Base-by-base conservation (phyloP, 495 filamentous ascomycete species). In the Xylaria sp. region DNA sequence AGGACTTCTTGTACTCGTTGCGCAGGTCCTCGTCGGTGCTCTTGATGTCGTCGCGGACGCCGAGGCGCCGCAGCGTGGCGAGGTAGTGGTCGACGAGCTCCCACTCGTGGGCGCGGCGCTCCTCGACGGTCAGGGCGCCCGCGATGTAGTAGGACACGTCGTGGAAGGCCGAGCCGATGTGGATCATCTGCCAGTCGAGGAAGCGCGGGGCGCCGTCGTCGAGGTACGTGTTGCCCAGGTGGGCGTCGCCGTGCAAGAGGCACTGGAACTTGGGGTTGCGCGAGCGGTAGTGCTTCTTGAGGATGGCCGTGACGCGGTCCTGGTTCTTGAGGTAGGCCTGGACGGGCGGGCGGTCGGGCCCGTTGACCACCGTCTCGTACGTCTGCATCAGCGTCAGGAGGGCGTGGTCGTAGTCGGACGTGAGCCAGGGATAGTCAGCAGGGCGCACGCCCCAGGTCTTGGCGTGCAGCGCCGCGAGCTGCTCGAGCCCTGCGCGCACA, bases 161-260 rank as follows among this genome's bases (percentile, higher is more conserved):
- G 69, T 81, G 78, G 57, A 81, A 77, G 35, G 76, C 78, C 2
- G 78, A 79, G 2, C 73, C 77, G 53, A 75, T 72, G 70, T 80
- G 78, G 46, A 74, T 71, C 46, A 76, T 75, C 46, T 79, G 76
- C 78, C 78, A 81, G 67, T 81, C 80, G n/a, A 81, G 68, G 71
- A 81, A 80, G 35, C 80, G 73, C 33, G 78, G 66, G 64, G 67
- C 2, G 74, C 78, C 68, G 55, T 71, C 70, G 40, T 75, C 76
- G 26, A 81, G 41, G 46, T 79, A 79, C 6, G 78, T 80, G 57
- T 78, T 78, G 11, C 74, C 76, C 17, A 76, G 69, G 50, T 78
- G 74, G 12, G 76, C 44, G 46, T 81, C 80, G 57, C 80, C 80
- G 65, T 81, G 80, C 0, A 77, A 64, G 6, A 81, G 72, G 58